Base-by-base conservation (phyloP, 257 asterid genomes). In the Petunia secreta region DNA sequence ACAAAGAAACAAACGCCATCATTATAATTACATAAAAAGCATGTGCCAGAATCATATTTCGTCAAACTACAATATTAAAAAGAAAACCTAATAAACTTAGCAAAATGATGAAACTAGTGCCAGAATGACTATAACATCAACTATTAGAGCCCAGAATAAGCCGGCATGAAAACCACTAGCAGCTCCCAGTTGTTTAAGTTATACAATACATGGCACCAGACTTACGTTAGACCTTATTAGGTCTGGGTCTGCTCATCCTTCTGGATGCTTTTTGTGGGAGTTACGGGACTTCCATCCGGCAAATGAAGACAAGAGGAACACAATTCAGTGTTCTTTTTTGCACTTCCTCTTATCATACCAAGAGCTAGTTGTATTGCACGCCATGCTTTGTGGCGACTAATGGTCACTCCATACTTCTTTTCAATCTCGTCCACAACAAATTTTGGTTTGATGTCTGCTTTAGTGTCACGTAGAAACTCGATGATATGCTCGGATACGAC, bases 41-140 rank as follows among this genome's bases (percentile, higher is more conserved):
- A 55, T 55, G 25, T 55, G 62, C 62, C 34, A 55, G 64, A 25
- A 59, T n/a, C 64, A 16, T 13, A 60, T 60, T 60, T 60, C 25
- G 39, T 60, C 65, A 60, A 52, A 8, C 39, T 34, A 6, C 7
- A 59, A n/a, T 57, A n/a, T n/a, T 60, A 6, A 25, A 60, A 60
- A 25, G 65, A 11, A 59, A 25, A 25, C 25, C 25, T n/a, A 59
- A 25, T 25, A 25, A 25, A 25, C 25, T 25, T 63, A 36, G 43
- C 25, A 25, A 25, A 25, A 25, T 25, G 25, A 25, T 25, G 25
- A 25, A 25, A 25, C 34, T 34, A 50, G 62, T 71, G 41, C 16
- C 77, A 50, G 58, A 71, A 50, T 34, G 48, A 73, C 78, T 73
- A 36, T 52, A 13, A 50, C 2, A 40, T 73, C 48, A 48, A 71